These are phyloP conservation scores for Coemansia javaensis DNA, from an alignment of 192 early-diverging fungal genomes.

Conservation along the genomic window DNA sequence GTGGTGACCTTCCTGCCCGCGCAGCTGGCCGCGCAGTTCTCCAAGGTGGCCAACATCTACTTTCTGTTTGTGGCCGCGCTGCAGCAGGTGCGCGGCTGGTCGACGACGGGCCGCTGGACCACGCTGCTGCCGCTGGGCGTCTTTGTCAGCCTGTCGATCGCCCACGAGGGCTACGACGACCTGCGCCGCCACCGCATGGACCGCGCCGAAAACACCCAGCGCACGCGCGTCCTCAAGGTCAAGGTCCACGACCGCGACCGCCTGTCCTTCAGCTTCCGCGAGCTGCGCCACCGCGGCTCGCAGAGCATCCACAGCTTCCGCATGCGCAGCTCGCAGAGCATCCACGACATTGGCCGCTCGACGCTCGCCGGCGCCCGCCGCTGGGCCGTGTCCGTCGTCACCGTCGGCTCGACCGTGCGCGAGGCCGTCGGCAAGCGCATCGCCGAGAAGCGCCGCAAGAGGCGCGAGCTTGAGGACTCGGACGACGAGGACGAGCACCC, in stretches of 20 bases:
- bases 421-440: slow-evolving; percentile 23
- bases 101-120: slow-evolving; percentile 74
- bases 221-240: slow-evolving; percentile 52
- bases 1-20: slow-evolving; percentile 83
- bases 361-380: slow-evolving; percentile 21
- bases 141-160: slow-evolving; percentile 72
- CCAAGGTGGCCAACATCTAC: slow-evolving; percentile 90
- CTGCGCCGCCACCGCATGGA: slow-evolving; percentile 63
- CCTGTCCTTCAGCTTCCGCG: slow-evolving; percentile 46
- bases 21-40: slow-evolving; percentile 96
- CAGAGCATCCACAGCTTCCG: slow-evolving; percentile 53
- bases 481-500: slow-evolving; percentile 44
- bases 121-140: slow-evolving; percentile 69
- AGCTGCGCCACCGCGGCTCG: slow-evolving; percentile 37
- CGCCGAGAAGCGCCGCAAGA: slow-evolving; percentile 44
- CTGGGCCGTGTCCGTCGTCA: slow-evolving; percentile 15
- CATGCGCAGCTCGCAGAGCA: slow-evolving; percentile 42
- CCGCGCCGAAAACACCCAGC: slow-evolving; percentile 57
- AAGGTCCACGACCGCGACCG: slow-evolving; percentile 53
- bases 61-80: slow-evolving; percentile 85
- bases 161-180: slow-evolving; percentile 75
- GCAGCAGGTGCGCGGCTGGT: slow-evolving; percentile 71
- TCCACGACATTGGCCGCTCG: slow-evolving; percentile 33
- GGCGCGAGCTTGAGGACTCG: slow-evolving; percentile 49
- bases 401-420: slow-evolving; percentile 24